phyloP scores from a whole-genome alignment of 148 eudicot species.

The Chenopodium suecicum region DNA sequence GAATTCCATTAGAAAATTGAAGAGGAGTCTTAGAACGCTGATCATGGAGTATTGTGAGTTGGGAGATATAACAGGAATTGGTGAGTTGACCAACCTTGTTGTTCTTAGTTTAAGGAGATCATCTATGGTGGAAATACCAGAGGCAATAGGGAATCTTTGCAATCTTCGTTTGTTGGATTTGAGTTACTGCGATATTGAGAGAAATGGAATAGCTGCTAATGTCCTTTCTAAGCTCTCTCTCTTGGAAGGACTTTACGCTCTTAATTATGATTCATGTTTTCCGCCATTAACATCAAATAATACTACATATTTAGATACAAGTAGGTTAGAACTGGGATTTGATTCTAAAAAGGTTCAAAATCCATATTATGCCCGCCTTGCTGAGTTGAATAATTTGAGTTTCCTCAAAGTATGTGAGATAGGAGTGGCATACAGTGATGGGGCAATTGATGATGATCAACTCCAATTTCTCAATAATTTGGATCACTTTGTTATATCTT shows the following conservation, averaged over 20 bases:
- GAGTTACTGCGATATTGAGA: background rate
- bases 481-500: background rate
- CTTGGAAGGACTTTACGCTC: slow-evolving; percentile 13
- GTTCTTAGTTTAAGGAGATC: slow-evolving; percentile 12
- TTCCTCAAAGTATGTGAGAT: background rate
- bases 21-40: background rate
- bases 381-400: background rate
- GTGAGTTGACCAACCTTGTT: background rate
- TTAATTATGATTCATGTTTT: too few relatives aligned
- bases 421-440: background rate
- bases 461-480: background rate
- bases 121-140: background rate
- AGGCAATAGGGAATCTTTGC: background rate
- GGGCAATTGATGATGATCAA: background rate
- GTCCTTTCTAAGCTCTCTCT: background rate
- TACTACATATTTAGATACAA: too few relatives aligned
- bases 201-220: background rate
- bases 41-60: slow-evolving; percentile 6
- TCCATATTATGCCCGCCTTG: background rate
- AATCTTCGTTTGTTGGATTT: slow-evolving; percentile 20
- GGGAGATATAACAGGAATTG: slow-evolving; percentile 8
- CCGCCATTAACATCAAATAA: too few relatives aligned
- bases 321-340: too few relatives aligned
- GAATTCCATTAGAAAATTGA: background rate
- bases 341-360: background rate